These are phyloP conservation scores for Spergularia marina DNA, from an alignment of 148 eudicot genomes.

Conservation along the genomic window DNA sequence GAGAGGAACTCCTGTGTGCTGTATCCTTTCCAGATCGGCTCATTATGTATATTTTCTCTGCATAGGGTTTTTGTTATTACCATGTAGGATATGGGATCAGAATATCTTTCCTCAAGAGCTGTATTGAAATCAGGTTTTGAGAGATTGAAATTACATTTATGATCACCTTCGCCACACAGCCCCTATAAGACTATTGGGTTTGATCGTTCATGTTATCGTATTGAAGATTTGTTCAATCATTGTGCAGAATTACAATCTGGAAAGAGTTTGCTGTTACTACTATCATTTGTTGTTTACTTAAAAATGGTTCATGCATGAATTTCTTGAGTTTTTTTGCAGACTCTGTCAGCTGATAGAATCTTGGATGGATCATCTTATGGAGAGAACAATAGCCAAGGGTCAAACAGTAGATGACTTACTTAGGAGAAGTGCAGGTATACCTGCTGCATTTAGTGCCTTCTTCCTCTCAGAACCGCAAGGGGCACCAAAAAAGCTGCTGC, in stretches of 20 bases:
- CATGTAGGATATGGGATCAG: neutral
- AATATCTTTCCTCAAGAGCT: neutral
- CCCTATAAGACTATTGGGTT: neutral
- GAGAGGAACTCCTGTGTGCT: too few relatives aligned
- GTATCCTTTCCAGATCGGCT: too few relatives aligned
- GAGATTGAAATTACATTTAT: neutral
- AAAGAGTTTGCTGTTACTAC: neutral
- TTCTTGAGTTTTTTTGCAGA: constrained; percentile 39
- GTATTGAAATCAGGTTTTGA: neutral
- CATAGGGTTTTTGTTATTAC: too few relatives aligned
- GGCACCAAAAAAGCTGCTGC: constrained; percentile 86
- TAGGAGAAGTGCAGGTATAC: constrained; percentile 99
- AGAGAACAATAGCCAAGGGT: constrained; percentile 81
- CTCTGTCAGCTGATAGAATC: constrained; percentile 86
- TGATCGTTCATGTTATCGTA: neutral
- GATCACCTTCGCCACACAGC: neutral
- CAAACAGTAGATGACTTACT: constrained; percentile 96
- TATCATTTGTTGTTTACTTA: neutral
- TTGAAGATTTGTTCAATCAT: neutral
- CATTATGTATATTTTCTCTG: too few relatives aligned
- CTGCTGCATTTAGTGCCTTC: constrained; percentile 92
- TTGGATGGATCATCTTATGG: constrained; percentile 99
- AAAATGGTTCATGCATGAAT: constrained; percentile 12
- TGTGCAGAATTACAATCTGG: neutral
- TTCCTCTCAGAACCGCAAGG: constrained; percentile 98